Evolutionary conservation across 2,329 filamentous ascomycete species (phyloP), one percentile per base, ranked within the genome.

Genomic region (Cladosporium halotolerans): DNA sequence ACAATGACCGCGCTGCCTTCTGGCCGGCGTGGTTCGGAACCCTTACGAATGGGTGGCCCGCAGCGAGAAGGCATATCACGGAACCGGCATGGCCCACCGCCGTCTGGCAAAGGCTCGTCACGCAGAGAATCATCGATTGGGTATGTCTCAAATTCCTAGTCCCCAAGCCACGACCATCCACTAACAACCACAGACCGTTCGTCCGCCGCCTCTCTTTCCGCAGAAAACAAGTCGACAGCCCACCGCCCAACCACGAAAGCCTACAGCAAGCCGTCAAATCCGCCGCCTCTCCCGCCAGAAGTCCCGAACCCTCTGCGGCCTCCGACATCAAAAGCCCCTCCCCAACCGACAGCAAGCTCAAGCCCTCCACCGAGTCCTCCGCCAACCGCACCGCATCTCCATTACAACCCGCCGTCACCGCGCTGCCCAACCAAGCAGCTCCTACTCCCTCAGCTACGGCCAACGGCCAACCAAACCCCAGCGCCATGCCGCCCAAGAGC

Each of bases 271-370:
- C 23, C 23, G 23, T 63, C 62, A 3, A 70, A 55, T 23, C 58
- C 57, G 33, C 66, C 68, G 50, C 71, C 70, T 34, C 34, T 36
- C 34, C 34, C 34, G 34, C 34, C 34, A 36, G 34, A 11, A 88
- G 78, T 18, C 44, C 28, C 31, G 44, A 46, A 10, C 39, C 39
- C 13, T 16, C 39, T 9, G 39, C 39, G 23, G 23, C 36, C 43
- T 14, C 31, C n/a, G n/a, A 45, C n/a, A 6, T 14, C 38, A 44
- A 44, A 44, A 31, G 16, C 10, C 42, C 42, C 19, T 44, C 42
- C 8, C 42, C 42, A 28, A 44, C 19, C 19, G 16, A 44, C 31
- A 44, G 42, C 16, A 44, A 44, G n/a, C 18, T 33, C 11, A 13
- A 42, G 19, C 28, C 39, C n/a, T 16, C 32, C n/a, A n/a, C 33